Percentiles rank a stretch among this genome's conserved stretches.
These are phyloP conservation scores for Solanum commersonii DNA, from an alignment of 257 asterid species.

Conservation along the genomic window DNA sequence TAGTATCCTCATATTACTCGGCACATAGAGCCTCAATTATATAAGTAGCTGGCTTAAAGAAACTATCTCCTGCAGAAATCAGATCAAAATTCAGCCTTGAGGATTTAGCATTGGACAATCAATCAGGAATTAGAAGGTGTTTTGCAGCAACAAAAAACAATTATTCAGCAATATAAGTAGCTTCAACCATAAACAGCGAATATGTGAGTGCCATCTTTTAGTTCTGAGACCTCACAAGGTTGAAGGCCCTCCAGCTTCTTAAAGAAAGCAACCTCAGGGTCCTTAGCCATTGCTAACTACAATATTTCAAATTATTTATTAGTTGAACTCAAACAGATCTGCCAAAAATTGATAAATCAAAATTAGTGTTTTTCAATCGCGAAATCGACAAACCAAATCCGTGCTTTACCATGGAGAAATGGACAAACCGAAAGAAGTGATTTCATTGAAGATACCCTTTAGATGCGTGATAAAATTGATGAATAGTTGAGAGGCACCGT, in stretches of 20 bases:
- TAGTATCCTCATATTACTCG: slow-evolving; percentile 81
- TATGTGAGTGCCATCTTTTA: slow-evolving; percentile 96
- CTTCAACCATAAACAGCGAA: slow-evolving; percentile 93
- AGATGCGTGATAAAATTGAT: too few species aligned
- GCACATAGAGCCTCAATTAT: slow-evolving; percentile 90
- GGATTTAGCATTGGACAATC: background rate
- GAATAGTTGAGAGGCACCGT: too few species aligned
- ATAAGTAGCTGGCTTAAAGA: slow-evolving; percentile 87
- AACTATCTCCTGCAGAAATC: slow-evolving; percentile 77
- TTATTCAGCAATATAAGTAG: slow-evolving; percentile 14
- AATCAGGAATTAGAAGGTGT: background rate
- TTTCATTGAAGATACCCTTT: too few species aligned
- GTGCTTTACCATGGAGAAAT: slow-evolving; percentile 28
- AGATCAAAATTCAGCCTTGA: background rate
- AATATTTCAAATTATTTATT: background rate
- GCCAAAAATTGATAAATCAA: too few species aligned
- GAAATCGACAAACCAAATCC: background rate
- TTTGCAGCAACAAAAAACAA: slow-evolving; percentile 9
- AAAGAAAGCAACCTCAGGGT: slow-evolving; percentile 97
- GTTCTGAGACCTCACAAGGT: slow-evolving; percentile 97
- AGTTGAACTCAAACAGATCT: background rate
- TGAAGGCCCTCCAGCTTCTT: slow-evolving; percentile 95
- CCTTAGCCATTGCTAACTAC: slow-evolving; percentile 69
- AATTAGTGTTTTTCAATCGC: too few species aligned
- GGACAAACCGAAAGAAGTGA: too few species aligned